Evolutionary conservation across 1,139 yeast genomes (phyloP).

Genomic region (Yarrowia galli): DNA sequence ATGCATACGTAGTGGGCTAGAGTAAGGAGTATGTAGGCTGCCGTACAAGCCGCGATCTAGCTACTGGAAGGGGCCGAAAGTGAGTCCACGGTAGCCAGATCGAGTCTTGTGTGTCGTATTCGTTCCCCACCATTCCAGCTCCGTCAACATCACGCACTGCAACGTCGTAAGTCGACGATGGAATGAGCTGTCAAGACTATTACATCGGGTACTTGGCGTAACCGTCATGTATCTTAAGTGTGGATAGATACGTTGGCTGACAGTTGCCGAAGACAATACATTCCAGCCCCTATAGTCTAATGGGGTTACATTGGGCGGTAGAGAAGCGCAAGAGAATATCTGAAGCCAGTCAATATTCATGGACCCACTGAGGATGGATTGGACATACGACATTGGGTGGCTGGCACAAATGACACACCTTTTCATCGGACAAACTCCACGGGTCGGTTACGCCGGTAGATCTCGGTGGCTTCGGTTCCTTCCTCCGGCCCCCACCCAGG

Average conservation of each 20-base stretch:
- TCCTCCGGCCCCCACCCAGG: neutral
- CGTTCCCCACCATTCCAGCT: no score
- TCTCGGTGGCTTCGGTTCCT: neutral
- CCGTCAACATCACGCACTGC: neutral
- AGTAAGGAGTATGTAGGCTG: neutral
- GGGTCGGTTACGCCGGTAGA: neutral
- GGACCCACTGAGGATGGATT: no score
- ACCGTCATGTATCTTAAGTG: neutral
- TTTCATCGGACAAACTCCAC: neutral
- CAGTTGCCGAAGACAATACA: slow-evolving; percentile 4
- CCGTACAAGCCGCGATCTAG: neutral
- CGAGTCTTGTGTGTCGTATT: no score
- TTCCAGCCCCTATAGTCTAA: slow-evolving; percentile 25
- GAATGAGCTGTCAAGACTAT: slow-evolving; percentile 2
- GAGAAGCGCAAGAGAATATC: no score
- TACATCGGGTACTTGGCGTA: neutral
- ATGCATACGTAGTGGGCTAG: slow-evolving; percentile 2
- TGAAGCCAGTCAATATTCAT: no score
- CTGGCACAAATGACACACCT: neutral
- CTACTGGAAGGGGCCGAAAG: neutral
- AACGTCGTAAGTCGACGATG: neutral
- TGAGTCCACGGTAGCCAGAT: no score
- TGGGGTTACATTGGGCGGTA: neutral
- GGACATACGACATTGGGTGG: no score
- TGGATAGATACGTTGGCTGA: neutral